phyloP scores from a whole-genome alignment of 2,329 filamentous ascomycete genomes.

The Paecilomyces formosus region DNA sequence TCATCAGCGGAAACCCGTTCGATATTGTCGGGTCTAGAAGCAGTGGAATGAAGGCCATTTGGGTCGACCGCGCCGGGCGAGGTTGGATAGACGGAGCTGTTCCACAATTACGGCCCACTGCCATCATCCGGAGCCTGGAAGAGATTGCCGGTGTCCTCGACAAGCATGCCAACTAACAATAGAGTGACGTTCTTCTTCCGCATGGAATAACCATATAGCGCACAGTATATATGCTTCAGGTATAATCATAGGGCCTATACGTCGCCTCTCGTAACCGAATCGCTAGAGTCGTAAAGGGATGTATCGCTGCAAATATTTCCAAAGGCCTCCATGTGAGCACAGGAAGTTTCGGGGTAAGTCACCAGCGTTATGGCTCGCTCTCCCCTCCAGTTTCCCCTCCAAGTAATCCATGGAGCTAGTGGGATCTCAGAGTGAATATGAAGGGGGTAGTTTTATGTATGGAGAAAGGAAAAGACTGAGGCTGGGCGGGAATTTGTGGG shows the following conservation, averaged over 20 bases:
- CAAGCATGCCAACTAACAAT: slow-evolving; percentile 4
- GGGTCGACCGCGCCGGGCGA: slow-evolving; percentile 56
- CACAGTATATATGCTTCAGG: not conserved
- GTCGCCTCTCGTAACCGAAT: not conserved
- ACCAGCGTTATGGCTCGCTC: slow-evolving; percentile 28
- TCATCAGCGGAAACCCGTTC: slow-evolving; percentile 67
- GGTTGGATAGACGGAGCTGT: slow-evolving; percentile 61
- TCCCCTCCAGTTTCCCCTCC: slow-evolving; percentile 43
- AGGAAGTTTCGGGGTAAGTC: slow-evolving; percentile 40
- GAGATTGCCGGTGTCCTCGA: slow-evolving; percentile 43
- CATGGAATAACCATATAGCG: not conserved
- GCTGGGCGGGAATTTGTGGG: slow-evolving; percentile 13
- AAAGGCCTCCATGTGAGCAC: slow-evolving; percentile 35
- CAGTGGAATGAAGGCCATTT: slow-evolving; percentile 56
- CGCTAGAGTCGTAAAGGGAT: slow-evolving; percentile 9
- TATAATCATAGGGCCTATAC: not conserved
- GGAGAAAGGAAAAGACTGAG: slow-evolving; percentile 19
- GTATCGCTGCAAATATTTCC: slow-evolving; percentile 41
- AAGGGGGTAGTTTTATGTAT: slow-evolving; percentile 37
- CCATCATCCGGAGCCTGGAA: slow-evolving; percentile 50
- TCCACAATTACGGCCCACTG: slow-evolving; percentile 43
- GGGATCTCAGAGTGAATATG: slow-evolving; percentile 42
- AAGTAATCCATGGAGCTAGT: slow-evolving; percentile 28
- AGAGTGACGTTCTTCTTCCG: not conserved
- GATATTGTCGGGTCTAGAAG: slow-evolving; percentile 59